Evolutionary conservation across 768 basidiomycete species (phyloP), one percentile per base, ranked within the genome.

Genomic region (Lepiota venenata): DNA sequence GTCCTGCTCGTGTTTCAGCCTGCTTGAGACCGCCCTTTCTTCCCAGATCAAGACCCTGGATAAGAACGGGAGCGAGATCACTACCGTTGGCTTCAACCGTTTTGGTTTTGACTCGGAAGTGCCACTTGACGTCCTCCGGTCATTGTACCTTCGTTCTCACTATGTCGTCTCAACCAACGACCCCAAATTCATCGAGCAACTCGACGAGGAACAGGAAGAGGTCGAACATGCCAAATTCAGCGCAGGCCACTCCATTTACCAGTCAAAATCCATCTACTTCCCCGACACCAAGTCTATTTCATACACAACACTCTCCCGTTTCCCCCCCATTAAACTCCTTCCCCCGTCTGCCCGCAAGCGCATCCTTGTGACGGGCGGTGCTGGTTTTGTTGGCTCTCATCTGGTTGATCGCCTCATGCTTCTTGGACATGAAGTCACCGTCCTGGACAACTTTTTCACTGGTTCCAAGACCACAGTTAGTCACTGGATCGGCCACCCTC

Each of bases 361-460:
- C 56, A 75, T 98, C 62, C 83, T 99, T 38, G 88, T 98, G 61
- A 98, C 96, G 18, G 96, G 96, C 55, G 96, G 97, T 39, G 97
- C 96, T 36, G 97, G 97, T n/a, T 99, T 99, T 69, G 96, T 99
- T 56, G 97, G 97, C 14, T 96, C 93, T 29, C 97, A 99, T 73
- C 85, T 99, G 45, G 91, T 99, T 50, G 97, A 99, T 74, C 84
- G 97, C 46, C 83, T 98, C 58, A 95, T 99, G 93, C 81, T 98
- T 58, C 83, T 98, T 48, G 97, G 97, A 14, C 97, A 99, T 66
- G 94, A 98, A 69, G 93, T 96, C 62, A 94, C 93, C 52, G 96
- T 98, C 59, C 73, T 97, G 53, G 96, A 98, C 77, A 98, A 98
- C 75, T 99, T 99, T 70, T 99, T 99, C 77, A 98, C 95, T 21